Evolutionary conservation across 129 eudicot species (phyloP).

Genomic region (Flaveria trinervia): DNA sequence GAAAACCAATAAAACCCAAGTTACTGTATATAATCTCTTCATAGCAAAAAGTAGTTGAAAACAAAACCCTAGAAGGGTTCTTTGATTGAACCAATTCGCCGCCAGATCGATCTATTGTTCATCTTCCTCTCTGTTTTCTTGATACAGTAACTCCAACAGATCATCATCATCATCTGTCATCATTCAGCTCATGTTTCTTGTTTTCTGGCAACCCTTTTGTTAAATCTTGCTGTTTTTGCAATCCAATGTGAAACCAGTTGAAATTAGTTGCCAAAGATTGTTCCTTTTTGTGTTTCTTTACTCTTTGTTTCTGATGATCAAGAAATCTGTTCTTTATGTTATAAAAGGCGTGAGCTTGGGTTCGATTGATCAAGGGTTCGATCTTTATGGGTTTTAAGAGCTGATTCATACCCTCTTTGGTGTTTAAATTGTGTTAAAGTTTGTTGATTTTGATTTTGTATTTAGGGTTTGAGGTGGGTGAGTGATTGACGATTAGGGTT

Average conservation of each 20-base stretch:
- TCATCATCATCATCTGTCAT: slow-evolving; percentile 20
- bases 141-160: slow-evolving; percentile 32
- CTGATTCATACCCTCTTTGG: slow-evolving; percentile 22
- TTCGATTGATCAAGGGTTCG: slow-evolving; percentile 29
- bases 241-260: slow-evolving; percentile 41
- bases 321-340: slow-evolving; percentile 16
- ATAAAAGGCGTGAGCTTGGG: slow-evolving; percentile 27
- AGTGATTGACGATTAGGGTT: slow-evolving; percentile 35
- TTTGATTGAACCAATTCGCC: slow-evolving; percentile 66
- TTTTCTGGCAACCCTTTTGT: slow-evolving; percentile 36
- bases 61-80: slow-evolving; percentile 89
- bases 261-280: slow-evolving; percentile 20
- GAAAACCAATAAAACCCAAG: slow-evolving; percentile 3
- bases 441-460: slow-evolving; percentile 1
- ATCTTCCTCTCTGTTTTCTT: slow-evolving; percentile 26
- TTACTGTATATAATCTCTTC: slow-evolving; percentile 52
- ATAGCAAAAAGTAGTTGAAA: slow-evolving; percentile 46
- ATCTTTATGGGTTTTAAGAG: slow-evolving; percentile 36
- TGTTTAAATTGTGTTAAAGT: slow-evolving; percentile 17
- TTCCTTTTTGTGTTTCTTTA: background rate
- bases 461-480: slow-evolving; percentile 31
- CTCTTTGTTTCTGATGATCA: slow-evolving; percentile 34
- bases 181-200: slow-evolving; percentile 4
- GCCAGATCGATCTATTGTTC: slow-evolving; percentile 66
- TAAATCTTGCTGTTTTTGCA: slow-evolving; percentile 32